Evolutionary conservation across 768 basidiomycete species (phyloP).

Genomic region (Hortiboletus campestris): DNA sequence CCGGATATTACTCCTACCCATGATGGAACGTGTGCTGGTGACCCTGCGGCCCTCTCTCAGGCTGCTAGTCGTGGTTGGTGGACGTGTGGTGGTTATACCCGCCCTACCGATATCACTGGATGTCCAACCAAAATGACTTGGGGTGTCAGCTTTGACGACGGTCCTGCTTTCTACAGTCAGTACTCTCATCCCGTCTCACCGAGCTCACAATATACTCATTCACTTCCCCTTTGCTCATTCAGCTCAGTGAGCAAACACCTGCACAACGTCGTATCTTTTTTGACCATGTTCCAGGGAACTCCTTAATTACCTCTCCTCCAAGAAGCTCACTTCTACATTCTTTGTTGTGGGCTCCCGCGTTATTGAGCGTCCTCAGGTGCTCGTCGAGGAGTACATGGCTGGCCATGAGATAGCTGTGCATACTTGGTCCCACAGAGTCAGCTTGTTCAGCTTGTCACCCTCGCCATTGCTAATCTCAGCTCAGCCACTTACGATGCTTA

Average conservation of each 20-base stretch:
- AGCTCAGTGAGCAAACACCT: constrained; percentile 47
- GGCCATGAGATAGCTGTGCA: constrained; percentile 83
- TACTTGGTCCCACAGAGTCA: constrained; percentile 84
- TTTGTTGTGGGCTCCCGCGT: constrained; percentile 88
- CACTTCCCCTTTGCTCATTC: neutral
- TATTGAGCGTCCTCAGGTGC: constrained; percentile 69
- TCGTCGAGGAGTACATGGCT: constrained; percentile 77
- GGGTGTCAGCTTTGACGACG: constrained; percentile 88
- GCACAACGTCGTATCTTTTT: neutral
- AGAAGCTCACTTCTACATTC: constrained; percentile 78
- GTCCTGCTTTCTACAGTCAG: constrained; percentile 80
- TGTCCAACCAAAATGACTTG: constrained; percentile 71
- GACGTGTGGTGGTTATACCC: constrained; percentile 79
- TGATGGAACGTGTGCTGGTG: constrained; percentile 67
- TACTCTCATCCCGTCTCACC: constrained; percentile 7
- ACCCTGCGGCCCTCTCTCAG: constrained; percentile 53
- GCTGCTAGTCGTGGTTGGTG: constrained; percentile 80
- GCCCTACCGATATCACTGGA: constrained; percentile 55
- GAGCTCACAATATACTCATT: constrained; percentile 1
- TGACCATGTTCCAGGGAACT: constrained; percentile 46
- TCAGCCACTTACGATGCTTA: constrained; percentile 64
- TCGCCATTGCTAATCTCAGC: constrained; percentile 14
- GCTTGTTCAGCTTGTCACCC: constrained; percentile 8
- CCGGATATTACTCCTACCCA: constrained; percentile 61
- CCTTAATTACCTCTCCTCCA: constrained; percentile 64